phyloP scores from a whole-genome alignment of 2,329 filamentous ascomycete species.

The Paecilomyces sp. region DNA sequence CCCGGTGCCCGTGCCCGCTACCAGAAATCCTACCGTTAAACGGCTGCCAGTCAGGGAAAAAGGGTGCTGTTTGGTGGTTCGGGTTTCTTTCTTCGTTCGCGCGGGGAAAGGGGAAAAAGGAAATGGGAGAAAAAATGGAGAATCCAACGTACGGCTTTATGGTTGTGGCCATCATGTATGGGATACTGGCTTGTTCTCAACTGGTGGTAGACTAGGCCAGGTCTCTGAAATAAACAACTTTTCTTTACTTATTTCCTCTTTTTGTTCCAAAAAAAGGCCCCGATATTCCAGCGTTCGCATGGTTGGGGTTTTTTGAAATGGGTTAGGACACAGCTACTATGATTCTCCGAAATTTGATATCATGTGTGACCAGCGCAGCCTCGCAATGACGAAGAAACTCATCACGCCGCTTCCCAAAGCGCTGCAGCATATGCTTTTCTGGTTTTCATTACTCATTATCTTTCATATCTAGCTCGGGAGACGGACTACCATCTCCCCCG shows the following conservation, averaged over 20 bases:
- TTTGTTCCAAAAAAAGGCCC: constrained; percentile 10
- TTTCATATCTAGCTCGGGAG: constrained; percentile 2
- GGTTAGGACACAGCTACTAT: background rate
- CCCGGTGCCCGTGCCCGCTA: constrained; percentile 90
- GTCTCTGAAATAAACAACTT: constrained; percentile 23
- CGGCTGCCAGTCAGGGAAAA: background rate
- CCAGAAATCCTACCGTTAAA: constrained; percentile 99
- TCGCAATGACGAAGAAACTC: background rate
- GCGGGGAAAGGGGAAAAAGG: constrained; percentile 8
- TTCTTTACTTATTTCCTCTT: constrained; percentile 10
- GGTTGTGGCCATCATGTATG: constrained; percentile 16
- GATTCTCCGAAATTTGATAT: constrained; percentile 1
- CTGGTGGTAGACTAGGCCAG: constrained; percentile 23
- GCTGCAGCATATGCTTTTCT: background rate
- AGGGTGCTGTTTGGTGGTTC: constrained; percentile 9
- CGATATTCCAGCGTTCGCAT: constrained; percentile 6
- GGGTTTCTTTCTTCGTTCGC: constrained; percentile 5
- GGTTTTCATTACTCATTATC: constrained; percentile 4
- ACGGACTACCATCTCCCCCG: constrained; percentile 5
- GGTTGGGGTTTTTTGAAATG: constrained; percentile 1
- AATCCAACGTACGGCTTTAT: constrained; percentile 4
- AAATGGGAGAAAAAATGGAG: constrained; percentile 5
- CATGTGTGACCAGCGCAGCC: background rate
- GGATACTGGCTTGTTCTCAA: constrained; percentile 19
- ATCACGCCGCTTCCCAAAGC: background rate